Percentiles rank a stretch among this genome's conserved stretches.
Conservation (phyloP, 305 asterid species). For the Stenogyne calaminthoides region DNA sequence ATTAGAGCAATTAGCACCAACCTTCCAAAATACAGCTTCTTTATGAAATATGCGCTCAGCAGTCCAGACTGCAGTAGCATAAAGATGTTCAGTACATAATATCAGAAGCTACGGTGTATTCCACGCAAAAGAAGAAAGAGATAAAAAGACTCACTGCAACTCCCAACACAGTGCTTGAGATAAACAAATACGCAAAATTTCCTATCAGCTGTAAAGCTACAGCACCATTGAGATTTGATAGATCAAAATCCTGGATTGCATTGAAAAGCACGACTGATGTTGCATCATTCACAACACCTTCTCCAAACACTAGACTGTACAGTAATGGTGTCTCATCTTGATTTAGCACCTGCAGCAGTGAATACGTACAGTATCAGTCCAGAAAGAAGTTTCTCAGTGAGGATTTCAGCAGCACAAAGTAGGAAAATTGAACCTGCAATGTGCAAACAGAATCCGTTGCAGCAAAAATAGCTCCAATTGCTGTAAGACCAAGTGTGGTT, state of each 20-base stretch:
- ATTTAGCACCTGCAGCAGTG: constrained; percentile 52
- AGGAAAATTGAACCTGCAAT: constrained; percentile 46
- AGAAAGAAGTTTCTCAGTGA: neutral
- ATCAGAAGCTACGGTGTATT: constrained; percentile 12
- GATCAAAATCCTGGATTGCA: constrained; percentile 65
- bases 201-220: constrained; percentile 51
- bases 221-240: constrained; percentile 43
- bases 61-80: constrained; percentile 57
- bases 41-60: constrained; percentile 68
- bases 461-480: constrained; percentile 70
- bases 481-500: constrained; percentile 32
- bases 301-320: constrained; percentile 66
- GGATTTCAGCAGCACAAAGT: constrained; percentile 19
- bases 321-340: constrained; percentile 67
- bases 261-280: constrained; percentile 75
- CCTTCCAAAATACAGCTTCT: constrained; percentile 82
- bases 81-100: constrained; percentile 18
- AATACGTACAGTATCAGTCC: constrained; percentile 18
- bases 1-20: constrained; percentile 27
- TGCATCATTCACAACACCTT: constrained; percentile 72
- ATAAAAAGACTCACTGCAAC: constrained; percentile 43
- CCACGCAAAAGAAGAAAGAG: neutral
- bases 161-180: constrained; percentile 59
- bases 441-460: constrained; percentile 73
- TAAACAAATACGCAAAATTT: constrained; percentile 53